A percentile compares a stretch with the other conserved stretches of the same genome.
These are phyloP conservation scores for Monosporascus cannonballus DNA, from an alignment of 2,329 filamentous ascomycete species.

Conservation along the genomic window DNA sequence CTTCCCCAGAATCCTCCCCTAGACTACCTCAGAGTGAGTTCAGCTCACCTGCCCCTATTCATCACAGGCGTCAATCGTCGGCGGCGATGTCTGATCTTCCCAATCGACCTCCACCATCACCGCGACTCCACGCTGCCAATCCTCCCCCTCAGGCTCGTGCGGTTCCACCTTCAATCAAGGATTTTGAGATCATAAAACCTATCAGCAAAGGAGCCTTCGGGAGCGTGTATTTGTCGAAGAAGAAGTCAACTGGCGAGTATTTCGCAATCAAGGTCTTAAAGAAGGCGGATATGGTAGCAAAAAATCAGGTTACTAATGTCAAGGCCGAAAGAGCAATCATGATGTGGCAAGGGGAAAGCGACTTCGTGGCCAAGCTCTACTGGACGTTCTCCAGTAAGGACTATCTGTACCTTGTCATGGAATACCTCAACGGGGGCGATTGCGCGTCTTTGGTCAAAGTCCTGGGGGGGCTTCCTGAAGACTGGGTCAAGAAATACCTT, in stretches of 20 bases:
- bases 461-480: conserved; percentile 83
- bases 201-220: conserved; percentile 99
- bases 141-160: conserved; percentile 80
- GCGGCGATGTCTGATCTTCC: conserved; percentile 68
- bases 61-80: conserved; percentile 84
- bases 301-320: conserved; percentile 98
- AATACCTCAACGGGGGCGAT: conserved; percentile 95
- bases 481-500: conserved; percentile 97
- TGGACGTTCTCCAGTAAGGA: conserved; percentile 99
- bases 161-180: conserved; percentile 92
- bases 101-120: conserved; percentile 71
- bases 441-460: conserved; percentile 96
- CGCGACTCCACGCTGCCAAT: conserved; percentile 68
- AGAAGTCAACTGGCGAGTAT: conserved; percentile 97
- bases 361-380: conserved; percentile 97
- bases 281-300: conserved; percentile 99
- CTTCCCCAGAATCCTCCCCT: conserved; percentile 85
- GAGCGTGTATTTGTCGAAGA: conserved; percentile 95
- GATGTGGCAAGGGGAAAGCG: conserved; percentile 99
- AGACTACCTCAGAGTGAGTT: conserved; percentile 80
- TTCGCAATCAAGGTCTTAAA: conserved; percentile 98
- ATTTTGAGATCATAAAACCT: conserved; percentile 98
- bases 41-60: conserved; percentile 61
- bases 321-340: conserved; percentile 98
- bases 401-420: conserved; percentile 97